phyloP scores from a whole-genome alignment of 495 filamentous ascomycete species.

The Entonaema liquescens region DNA sequence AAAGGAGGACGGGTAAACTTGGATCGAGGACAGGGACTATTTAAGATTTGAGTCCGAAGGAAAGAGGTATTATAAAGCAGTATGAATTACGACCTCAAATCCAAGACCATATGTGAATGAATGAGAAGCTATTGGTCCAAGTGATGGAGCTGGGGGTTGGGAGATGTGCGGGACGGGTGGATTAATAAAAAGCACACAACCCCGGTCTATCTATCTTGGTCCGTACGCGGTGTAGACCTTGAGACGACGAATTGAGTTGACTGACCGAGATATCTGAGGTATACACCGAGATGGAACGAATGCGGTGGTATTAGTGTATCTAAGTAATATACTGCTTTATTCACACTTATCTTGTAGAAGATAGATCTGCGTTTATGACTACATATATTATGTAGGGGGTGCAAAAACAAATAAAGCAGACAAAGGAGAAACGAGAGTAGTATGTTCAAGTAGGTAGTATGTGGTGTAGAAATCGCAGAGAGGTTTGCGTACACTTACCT shows the following conservation, averaged over 20 bases:
- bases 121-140: constrained; percentile 6
- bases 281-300: constrained; percentile 27
- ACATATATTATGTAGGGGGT: constrained; percentile 22
- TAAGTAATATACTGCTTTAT: constrained; percentile 32
- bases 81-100: constrained; percentile 25
- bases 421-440: constrained; percentile 26
- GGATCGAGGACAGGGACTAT: constrained; percentile 2
- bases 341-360: constrained; percentile 13
- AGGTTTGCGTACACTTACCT: constrained; percentile 1
- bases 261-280: constrained; percentile 21
- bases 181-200: constrained; percentile 26
- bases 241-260: constrained; percentile 10
- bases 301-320: constrained; percentile 31
- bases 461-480: constrained; percentile 13
- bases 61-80: constrained; percentile 22
- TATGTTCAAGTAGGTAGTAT: constrained; percentile 17
- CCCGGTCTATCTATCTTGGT: constrained; percentile 22
- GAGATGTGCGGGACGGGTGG: constrained; percentile 22
- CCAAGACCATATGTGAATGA: constrained; percentile 25
- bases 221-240: constrained; percentile 18
- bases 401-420: constrained; percentile 24
- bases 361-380: constrained; percentile 27
- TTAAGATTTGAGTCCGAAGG: neutral
- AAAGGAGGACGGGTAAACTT: neutral
- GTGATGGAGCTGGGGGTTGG: constrained; percentile 26